Conservation (phyloP, 768 basidiomycete genomes). For the Phaeolepiota aurea region DNA sequence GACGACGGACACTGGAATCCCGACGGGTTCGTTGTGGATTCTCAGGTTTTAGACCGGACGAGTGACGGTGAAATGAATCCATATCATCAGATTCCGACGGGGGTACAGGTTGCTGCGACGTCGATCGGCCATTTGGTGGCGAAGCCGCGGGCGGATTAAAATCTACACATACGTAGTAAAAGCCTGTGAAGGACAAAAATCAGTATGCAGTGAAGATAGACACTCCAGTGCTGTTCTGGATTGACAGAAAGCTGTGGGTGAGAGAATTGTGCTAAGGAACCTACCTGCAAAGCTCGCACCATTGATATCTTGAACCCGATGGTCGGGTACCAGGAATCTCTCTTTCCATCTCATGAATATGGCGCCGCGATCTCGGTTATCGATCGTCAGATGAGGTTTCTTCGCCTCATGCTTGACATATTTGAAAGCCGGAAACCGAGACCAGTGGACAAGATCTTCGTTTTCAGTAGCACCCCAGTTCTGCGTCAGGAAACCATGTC, state of each 20-base stretch:
- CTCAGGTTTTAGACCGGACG: conserved; percentile 26
- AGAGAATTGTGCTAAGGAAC: conserved; percentile 12
- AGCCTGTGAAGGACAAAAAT: conserved; percentile 42
- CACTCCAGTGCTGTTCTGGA: background rate
- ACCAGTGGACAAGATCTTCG: conserved; percentile 93
- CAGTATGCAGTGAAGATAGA: conserved; percentile 3
- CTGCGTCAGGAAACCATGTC: conserved; percentile 85
- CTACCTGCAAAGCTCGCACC: conserved; percentile 92
- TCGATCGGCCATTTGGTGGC: conserved; percentile 20
- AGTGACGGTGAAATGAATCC: conserved; percentile 14
- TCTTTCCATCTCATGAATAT: conserved; percentile 99
- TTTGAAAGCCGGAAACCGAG: conserved; percentile 84
- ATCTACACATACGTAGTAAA: conserved; percentile 94
- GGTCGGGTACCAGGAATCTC: conserved; percentile 90
- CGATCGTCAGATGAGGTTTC: conserved; percentile 69
- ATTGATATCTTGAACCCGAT: conserved; percentile 87
- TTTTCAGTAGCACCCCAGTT: conserved; percentile 88
- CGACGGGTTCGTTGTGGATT: conserved; percentile 27
- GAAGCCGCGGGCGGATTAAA: conserved; percentile 58
- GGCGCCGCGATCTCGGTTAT: conserved; percentile 68
- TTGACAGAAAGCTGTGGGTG: conserved; percentile 3
- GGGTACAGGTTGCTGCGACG: conserved; percentile 14
- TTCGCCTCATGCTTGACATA: conserved; percentile 74
- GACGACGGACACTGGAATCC: conserved; percentile 39
- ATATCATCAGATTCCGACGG: conserved; percentile 9